Base-by-base conservation (phyloP, 2,329 filamentous ascomycete genomes). In the Penicillium hesseltinei region DNA sequence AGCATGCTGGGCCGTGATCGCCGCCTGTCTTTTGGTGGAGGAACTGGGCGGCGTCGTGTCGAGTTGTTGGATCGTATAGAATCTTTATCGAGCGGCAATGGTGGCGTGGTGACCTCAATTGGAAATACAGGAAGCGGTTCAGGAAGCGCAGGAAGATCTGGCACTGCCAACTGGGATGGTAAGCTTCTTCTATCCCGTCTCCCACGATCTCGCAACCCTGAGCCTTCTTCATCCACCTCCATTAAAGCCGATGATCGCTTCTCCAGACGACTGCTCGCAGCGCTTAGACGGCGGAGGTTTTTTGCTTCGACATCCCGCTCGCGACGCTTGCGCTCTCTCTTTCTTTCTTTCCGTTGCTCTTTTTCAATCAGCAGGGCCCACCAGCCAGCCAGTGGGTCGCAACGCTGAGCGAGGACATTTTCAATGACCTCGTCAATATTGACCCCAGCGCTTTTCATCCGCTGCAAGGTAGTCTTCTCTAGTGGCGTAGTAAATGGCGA, bases 301-400 rank as follows among this genome's bases (percentile, higher is more conserved):
- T 91, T 88, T 56, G 86, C 86, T 68, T 97, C 91, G 1, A 84
- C 82, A 67, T 99, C 92, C 66, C 86, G 87, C 71, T 97, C 92
- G 69, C 84, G 91, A 9, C 93, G 85, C 71, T 93, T 97, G 52
- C 86, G 84, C 67, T 97, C 92, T 61, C 88, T 82, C 59, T 92
- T 82, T 60, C 79, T 83, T 62, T 92, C 88, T 74, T 99, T 99
- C 9, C 92, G 86, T 71, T 92, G 86, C 71, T 99, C 94, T 73
- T 97, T 99, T 70, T 97, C 94, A 10, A 97, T 86, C 39, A 99
- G 78, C 29, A 99, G 76, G 3, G 91, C 90, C 94, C 94, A 99
- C 94, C 94, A 99, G 6, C 94, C 94, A 50, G 92, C 91, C 48
- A 99, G 78, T 6, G 88, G 84, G 75, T 99, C 93, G 70, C 94